These are phyloP conservation scores for Saccharomycopsis sp. DNA, from an alignment of 805 yeast genomes.

Conservation along the genomic window DNA sequence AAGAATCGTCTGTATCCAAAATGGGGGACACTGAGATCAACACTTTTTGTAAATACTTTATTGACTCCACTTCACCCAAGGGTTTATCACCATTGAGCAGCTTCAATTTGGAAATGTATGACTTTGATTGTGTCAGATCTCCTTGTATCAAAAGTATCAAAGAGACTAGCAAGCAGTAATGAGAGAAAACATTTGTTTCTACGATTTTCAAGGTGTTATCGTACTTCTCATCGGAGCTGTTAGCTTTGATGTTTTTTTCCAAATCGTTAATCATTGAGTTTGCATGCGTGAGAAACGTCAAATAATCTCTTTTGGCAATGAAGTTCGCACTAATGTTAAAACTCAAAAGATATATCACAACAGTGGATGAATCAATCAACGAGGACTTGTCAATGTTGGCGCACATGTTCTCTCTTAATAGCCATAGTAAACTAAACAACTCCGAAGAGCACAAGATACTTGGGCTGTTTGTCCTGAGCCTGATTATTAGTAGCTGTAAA, in stretches of 20 bases:
- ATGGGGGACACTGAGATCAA: constrained; percentile 23
- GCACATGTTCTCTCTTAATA: constrained; percentile 4
- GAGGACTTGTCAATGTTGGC: background rate
- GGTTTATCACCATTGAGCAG: background rate
- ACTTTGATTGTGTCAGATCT: constrained; percentile 19
- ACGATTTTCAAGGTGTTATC: background rate
- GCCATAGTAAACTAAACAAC: constrained; percentile 16
- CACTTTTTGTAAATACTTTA: constrained; percentile 17
- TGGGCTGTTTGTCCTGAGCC: constrained; percentile 25
- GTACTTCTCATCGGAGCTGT: background rate
- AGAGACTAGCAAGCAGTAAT: constrained; percentile 21
- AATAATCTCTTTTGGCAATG: constrained; percentile 26
- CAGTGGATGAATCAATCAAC: constrained; percentile 1
- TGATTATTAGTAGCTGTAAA: constrained; percentile 22
- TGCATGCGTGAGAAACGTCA: constrained; percentile 24
- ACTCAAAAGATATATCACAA: constrained; percentile 18
- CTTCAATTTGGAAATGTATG: constrained; percentile 9
- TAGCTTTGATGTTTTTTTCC: background rate
- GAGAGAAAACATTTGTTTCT: constrained; percentile 9
- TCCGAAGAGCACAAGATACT: constrained; percentile 20
- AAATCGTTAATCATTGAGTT: constrained; percentile 19
- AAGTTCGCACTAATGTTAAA: constrained; percentile 24
- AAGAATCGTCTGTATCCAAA: constrained; percentile 21
- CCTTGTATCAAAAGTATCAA: constrained; percentile 24
- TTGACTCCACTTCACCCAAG: background rate